A percentile compares a stretch with the other conserved stretches of the same genome.
These are phyloP conservation scores for Rosa chinensis DNA, from an alignment of 306 rosid species.

Conservation along the genomic window DNA sequence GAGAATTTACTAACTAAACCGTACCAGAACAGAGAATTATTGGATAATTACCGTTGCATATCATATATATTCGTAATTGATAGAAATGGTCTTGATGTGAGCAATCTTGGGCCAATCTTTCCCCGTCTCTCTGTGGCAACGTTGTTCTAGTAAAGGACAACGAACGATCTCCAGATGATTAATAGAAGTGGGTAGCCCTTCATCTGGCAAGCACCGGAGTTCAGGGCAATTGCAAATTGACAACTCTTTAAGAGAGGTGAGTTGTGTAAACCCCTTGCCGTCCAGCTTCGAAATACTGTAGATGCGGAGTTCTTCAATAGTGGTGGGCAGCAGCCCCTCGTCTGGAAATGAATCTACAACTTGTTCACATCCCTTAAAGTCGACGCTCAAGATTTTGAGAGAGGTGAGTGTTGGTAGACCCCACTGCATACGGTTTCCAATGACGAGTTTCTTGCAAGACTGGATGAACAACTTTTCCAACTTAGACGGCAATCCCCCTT, in stretches of 20 bases:
- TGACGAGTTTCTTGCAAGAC: constrained; percentile 10
- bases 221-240: no score
- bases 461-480: accelerated
- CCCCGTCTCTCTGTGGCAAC: constrained; percentile 13
- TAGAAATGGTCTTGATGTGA: constrained; percentile 2
- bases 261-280: no score
- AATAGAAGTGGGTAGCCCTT: constrained; percentile 11
- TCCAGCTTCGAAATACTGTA: accelerated
- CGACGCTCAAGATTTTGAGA: accelerated
- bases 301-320: neutral
- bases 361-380: neutral
- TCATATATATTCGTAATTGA: no score
- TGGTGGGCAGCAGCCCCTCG: constrained; percentile 18
- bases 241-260: no score
- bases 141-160: constrained; percentile 9
- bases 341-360: constrained; percentile 23
- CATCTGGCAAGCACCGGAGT: no score
- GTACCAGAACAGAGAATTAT: no score
- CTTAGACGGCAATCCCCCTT: constrained; percentile 24
- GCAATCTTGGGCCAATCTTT: constrained; percentile 39
- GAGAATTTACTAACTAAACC: no score
- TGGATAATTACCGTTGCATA: neutral
- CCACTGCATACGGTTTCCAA: constrained; percentile 13
- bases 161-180: accelerated
- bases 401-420: constrained; percentile 6